phyloP scores from a whole-genome alignment of 2,329 filamentous ascomycete genomes.

The Rhynchosporium agropyri region DNA sequence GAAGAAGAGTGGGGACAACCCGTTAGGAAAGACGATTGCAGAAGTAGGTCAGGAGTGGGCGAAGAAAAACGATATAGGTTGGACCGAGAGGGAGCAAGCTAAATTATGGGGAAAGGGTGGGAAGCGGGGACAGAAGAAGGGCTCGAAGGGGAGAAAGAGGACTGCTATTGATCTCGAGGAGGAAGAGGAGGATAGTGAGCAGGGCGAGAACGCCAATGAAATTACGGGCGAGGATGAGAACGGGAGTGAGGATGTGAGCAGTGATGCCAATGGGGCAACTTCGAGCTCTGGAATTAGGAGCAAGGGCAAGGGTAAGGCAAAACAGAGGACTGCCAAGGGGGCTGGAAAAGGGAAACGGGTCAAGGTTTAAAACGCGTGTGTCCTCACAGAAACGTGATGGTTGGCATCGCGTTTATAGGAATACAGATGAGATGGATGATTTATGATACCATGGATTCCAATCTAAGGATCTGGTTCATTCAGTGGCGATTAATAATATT shows the following conservation, averaged over 20 bases:
- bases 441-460: background rate
- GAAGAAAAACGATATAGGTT: slow-evolving; percentile 40
- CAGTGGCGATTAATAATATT: background rate
- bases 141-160: slow-evolving; percentile 8
- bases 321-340: slow-evolving; percentile 23
- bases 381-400: too few species aligned
- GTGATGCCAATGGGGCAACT: slow-evolving; percentile 17
- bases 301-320: slow-evolving; percentile 20
- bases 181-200: slow-evolving; percentile 12
- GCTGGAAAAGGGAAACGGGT: slow-evolving; percentile 11
- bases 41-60: slow-evolving; percentile 42
- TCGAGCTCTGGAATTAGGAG: slow-evolving; percentile 7
- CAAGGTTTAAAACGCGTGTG: slow-evolving; percentile 6
- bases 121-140: slow-evolving; percentile 24
- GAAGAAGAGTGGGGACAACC: slow-evolving; percentile 28
- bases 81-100: slow-evolving; percentile 36
- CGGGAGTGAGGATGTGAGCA: slow-evolving; percentile 24
- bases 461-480: too few species aligned
- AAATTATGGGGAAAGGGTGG: slow-evolving; percentile 29
- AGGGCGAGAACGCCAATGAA: slow-evolving; percentile 7
- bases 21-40: slow-evolving; percentile 35
- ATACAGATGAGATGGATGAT: background rate
- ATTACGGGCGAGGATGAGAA: slow-evolving; percentile 20
- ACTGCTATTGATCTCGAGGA: slow-evolving; percentile 18
- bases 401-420: too few species aligned